Conservation (phyloP, 2,329 filamentous ascomycete species). For the Neopestalotiopsis clavispora region DNA sequence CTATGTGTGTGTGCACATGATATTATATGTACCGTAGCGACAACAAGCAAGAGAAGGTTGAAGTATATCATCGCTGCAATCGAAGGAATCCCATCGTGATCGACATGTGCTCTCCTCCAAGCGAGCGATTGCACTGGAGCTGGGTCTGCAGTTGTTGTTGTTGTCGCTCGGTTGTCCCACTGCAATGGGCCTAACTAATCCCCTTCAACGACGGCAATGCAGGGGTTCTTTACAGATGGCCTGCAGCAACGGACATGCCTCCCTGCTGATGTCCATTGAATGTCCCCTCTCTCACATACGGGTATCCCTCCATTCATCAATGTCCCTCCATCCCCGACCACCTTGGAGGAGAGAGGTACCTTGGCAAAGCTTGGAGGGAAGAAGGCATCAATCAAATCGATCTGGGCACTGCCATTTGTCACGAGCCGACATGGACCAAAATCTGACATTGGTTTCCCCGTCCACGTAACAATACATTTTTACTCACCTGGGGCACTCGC, state of each 20-base stretch:
- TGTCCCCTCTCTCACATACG: neutral
- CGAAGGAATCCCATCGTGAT: neutral
- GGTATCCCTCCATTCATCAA: no score
- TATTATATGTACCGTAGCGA: no score
- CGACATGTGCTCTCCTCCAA: neutral
- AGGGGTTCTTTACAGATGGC: neutral
- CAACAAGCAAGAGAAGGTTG: no score
- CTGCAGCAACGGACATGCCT: neutral
- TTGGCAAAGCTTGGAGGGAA: neutral
- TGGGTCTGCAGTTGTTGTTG: neutral
- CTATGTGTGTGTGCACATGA: no score
- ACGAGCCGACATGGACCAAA: neutral
- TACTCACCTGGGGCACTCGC: neutral
- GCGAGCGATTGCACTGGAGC: neutral
- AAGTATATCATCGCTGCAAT: no score
- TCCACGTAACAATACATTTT: neutral
- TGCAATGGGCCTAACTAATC: neutral
- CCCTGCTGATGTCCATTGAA: neutral
- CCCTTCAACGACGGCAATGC: neutral
- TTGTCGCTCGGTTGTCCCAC: neutral
- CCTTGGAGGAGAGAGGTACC: neutral
- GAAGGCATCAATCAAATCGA: neutral
- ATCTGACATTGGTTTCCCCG: neutral
- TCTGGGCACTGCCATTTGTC: neutral
- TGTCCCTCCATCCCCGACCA: neutral